Evolutionary conservation across 805 yeast genomes (phyloP).

Genomic region (Spathaspora girioi): DNA sequence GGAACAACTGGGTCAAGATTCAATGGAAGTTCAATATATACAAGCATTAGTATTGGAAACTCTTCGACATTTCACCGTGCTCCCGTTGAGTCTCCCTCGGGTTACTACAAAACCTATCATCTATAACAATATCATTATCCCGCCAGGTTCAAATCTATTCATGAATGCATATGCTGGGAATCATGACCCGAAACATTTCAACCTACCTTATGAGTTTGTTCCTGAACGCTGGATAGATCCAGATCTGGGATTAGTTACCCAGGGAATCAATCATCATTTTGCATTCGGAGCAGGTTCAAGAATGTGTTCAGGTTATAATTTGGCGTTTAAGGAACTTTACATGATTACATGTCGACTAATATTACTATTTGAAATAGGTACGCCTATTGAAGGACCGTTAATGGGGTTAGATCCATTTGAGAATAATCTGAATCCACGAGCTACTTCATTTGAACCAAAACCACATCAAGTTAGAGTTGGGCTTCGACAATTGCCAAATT

Average conservation of each 20-base stretch:
- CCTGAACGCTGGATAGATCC: slow-evolving; percentile 53
- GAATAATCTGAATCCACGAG: slow-evolving; percentile 49
- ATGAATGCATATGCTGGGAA: slow-evolving; percentile 73
- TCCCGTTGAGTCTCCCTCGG: slow-evolving; percentile 67
- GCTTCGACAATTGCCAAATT: slow-evolving; percentile 14
- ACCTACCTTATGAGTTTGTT: slow-evolving; percentile 42
- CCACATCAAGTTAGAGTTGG: slow-evolving; percentile 27
- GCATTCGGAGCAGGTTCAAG: slow-evolving; percentile 71
- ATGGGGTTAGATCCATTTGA: slow-evolving; percentile 52
- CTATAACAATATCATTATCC: slow-evolving; percentile 41
- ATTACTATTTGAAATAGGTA: slow-evolving; percentile 45
- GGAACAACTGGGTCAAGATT: slow-evolving; percentile 11
- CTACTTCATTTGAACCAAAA: slow-evolving; percentile 62
- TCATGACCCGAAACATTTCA: slow-evolving; percentile 49
- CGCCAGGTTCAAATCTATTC: slow-evolving; percentile 50
- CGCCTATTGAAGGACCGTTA: slow-evolving; percentile 25
- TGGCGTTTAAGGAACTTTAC: slow-evolving; percentile 67
- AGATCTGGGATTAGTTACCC: slow-evolving; percentile 8
- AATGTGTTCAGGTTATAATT: slow-evolving; percentile 65
- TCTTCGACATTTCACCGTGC: slow-evolving; percentile 57
- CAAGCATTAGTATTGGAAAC: slow-evolving; percentile 62
- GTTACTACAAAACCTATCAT: slow-evolving; percentile 49
- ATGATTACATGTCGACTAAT: slow-evolving; percentile 51
- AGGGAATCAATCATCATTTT: slow-evolving; percentile 32
- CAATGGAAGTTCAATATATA: slow-evolving; percentile 32